phyloP scores from a whole-genome alignment of 108 stramenopile genomes.

The Fragilariopsis cylindrus region DNA sequence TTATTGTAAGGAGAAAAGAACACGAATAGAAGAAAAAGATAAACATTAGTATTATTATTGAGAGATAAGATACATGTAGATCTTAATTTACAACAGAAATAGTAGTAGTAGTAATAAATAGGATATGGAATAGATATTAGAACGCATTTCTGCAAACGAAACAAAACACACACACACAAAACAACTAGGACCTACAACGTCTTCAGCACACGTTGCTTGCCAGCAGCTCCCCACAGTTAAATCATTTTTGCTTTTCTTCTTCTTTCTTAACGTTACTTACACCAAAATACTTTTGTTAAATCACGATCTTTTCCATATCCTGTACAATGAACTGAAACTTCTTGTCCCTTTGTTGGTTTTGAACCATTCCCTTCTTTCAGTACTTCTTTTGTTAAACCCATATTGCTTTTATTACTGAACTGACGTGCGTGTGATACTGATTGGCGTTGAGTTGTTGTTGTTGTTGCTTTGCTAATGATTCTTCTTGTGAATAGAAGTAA shows the following conservation, averaged over 20 bases:
- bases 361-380: slow-evolving; percentile 60
- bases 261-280: neutral
- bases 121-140: neutral
- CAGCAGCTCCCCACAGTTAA: neutral
- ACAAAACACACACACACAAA: neutral
- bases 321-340: slow-evolving; percentile 91
- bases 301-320: slow-evolving; percentile 91
- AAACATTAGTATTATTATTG: neutral
- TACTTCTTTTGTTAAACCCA: slow-evolving; percentile 85
- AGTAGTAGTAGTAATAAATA: neutral
- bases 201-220: neutral
- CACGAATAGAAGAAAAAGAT: neutral
- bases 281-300: slow-evolving; percentile 85
- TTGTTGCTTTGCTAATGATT: no score
- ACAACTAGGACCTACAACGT: neutral
- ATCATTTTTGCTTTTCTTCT: neutral
- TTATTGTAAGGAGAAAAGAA: neutral
- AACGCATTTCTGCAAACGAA: neutral
- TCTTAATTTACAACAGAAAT: neutral
- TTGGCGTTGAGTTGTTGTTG: no score
- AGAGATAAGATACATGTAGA: neutral
- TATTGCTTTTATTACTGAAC: slow-evolving; percentile 17
- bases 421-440: no score
- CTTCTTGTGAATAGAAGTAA: no score
- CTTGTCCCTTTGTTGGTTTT: slow-evolving; percentile 68